Conservation (phyloP, 306 rosid species). For the Citrullus mucosospermus region DNA sequence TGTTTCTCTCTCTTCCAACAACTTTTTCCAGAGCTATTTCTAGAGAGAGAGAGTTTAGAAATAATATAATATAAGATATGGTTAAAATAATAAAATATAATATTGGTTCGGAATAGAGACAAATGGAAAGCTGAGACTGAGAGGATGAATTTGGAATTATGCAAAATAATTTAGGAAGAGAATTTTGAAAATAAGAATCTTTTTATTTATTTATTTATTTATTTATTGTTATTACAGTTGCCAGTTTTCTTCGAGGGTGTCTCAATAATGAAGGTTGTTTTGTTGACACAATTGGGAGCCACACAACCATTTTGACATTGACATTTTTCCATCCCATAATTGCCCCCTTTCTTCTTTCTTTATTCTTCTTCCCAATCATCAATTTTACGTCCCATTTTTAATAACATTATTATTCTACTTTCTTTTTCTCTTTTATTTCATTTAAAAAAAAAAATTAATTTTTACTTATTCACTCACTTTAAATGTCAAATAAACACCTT, state of each 20-base stretch:
- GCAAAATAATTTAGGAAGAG: neutral
- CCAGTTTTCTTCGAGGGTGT: neutral
- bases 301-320: neutral
- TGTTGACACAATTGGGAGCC: neutral
- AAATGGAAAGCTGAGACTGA: neutral
- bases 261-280: neutral
- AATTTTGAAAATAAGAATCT: neutral
- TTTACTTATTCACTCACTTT: no score
- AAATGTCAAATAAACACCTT: no score
- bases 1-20: neutral
- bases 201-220: neutral
- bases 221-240: neutral
- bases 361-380: neutral
- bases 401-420: no score
- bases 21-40: neutral
- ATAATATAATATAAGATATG: neutral
- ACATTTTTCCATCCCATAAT: neutral
- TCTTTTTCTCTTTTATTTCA: no score
- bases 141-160: conserved; percentile 2
- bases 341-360: neutral
- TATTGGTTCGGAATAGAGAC: neutral
- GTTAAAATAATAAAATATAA: no score
- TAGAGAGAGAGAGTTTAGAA: neutral
- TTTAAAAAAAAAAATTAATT: no score
- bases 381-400: no score